Evolutionary conservation across 179 eudicot species (phyloP).

Genomic region (Silene noctiflora): DNA sequence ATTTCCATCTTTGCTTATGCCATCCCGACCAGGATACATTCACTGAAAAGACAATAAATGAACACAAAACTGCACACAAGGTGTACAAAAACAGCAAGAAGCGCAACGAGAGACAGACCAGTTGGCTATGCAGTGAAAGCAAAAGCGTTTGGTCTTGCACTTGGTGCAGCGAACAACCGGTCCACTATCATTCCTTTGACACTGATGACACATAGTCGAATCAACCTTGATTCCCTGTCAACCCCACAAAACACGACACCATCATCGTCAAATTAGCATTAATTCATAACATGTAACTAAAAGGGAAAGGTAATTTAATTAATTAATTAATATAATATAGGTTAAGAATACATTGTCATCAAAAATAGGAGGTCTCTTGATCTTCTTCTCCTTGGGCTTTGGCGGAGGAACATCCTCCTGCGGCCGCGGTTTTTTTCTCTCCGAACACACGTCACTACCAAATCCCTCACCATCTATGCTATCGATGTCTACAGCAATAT

Average conservation of each 20-base stretch:
- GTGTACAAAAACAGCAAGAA: not conserved
- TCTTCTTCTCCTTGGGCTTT: not conserved
- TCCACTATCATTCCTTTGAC: not conserved
- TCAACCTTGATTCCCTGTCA: not conserved
- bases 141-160: not conserved
- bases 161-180: not conserved
- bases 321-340: no score
- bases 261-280: no score
- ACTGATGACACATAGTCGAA: not conserved
- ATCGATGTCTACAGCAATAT: no score
- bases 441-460: no score
- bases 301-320: no score
- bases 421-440: no score
- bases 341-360: not conserved
- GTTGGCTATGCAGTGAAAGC: not conserved
- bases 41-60: no score
- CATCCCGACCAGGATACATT: no score
- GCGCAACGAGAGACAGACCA: not conserved
- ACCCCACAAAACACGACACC: not conserved
- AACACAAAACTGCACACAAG: not conserved
- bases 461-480: no score
- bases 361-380: not conserved
- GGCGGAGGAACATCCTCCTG: not conserved
- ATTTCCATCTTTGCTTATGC: no score
- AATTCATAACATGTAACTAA: no score